Percentiles rank a stretch among this genome's conserved stretches.
Conservation (phyloP, 23 red algal species). For the Cyanidium caldarium region DNA sequence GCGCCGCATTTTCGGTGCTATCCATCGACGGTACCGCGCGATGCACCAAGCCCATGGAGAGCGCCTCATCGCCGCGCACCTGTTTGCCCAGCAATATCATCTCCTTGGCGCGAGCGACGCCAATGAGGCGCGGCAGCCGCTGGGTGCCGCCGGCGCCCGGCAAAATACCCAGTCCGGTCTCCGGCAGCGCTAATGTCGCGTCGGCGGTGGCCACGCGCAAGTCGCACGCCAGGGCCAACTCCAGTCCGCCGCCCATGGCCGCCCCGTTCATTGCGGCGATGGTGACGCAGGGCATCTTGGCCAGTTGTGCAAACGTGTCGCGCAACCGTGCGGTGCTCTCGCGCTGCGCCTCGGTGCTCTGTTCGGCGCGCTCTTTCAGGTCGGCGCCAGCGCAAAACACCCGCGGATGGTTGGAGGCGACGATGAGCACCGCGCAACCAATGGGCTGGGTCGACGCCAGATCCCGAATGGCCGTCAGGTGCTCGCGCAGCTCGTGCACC, state of each 20-base stretch:
- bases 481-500: neutral
- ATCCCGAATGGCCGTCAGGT: neutral
- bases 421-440: neutral
- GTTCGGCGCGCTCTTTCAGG: constrained; percentile 16
- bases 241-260: constrained; percentile 14
- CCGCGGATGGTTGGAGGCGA: neutral
- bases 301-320: neutral
- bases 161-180: constrained; percentile 15
- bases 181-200: constrained; percentile 13
- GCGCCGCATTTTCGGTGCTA: neutral
- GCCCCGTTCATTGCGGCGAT: constrained; percentile 2
- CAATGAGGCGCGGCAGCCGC: constrained; percentile 11
- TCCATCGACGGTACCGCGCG: neutral
- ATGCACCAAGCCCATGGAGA: neutral
- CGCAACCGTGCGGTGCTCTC: neutral
- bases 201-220: neutral
- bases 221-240: constrained; percentile 20
- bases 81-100: constrained; percentile 2
- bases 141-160: constrained; percentile 21
- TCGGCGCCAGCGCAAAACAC: constrained; percentile 19
- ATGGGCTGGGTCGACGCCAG: constrained; percentile 8
- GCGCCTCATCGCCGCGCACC: neutral
- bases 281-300: constrained; percentile 6
- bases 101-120: constrained; percentile 11
- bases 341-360: constrained; percentile 6